These are phyloP conservation scores for Cladophialophora yegresii DNA, from an alignment of 2,329 filamentous ascomycete species.

Conservation along the genomic window DNA sequence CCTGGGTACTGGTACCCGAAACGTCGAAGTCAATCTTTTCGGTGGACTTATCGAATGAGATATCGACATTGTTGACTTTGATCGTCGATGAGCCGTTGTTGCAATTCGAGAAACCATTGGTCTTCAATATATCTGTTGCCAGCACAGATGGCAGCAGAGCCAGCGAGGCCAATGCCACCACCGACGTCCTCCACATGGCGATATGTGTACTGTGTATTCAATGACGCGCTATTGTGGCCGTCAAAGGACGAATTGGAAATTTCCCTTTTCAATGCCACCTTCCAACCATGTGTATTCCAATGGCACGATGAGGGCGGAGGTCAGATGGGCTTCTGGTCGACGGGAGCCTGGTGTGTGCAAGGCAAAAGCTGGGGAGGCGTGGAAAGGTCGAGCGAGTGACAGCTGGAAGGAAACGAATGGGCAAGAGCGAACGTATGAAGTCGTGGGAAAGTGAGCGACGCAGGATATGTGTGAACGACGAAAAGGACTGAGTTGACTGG, in stretches of 20 bases:
- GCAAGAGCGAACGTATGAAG: conserved; percentile 23
- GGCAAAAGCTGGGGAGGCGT: neutral
- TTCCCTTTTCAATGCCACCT: neutral
- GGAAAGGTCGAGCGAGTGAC: conserved; percentile 21
- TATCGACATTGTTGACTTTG: conserved; percentile 70
- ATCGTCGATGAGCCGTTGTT: conserved; percentile 57
- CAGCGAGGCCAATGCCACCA: conserved; percentile 26
- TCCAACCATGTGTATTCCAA: conserved; percentile 1
- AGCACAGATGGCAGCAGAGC: conserved; percentile 48
- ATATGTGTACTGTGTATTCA: conserved; percentile 7
- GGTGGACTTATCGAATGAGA: conserved; percentile 74
- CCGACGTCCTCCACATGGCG: conserved; percentile 28
- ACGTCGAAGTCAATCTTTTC: conserved; percentile 79
- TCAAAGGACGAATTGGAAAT: conserved; percentile 8
- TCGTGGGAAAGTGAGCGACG: conserved; percentile 15
- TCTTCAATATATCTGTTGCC: conserved; percentile 73
- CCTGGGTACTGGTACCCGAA: conserved; percentile 69
- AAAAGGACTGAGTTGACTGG: conserved; percentile 14
- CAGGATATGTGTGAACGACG: conserved; percentile 19
- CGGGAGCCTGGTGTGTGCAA: neutral
- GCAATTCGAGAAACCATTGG: conserved; percentile 78
- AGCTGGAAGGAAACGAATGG: neutral
- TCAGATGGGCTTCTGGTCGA: neutral
- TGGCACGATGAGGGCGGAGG: neutral
- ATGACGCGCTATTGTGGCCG: neutral